Evolutionary conservation across 2,329 filamentous ascomycete species (phyloP).

Genomic region (Arthrobotrys entomopaga): DNA sequence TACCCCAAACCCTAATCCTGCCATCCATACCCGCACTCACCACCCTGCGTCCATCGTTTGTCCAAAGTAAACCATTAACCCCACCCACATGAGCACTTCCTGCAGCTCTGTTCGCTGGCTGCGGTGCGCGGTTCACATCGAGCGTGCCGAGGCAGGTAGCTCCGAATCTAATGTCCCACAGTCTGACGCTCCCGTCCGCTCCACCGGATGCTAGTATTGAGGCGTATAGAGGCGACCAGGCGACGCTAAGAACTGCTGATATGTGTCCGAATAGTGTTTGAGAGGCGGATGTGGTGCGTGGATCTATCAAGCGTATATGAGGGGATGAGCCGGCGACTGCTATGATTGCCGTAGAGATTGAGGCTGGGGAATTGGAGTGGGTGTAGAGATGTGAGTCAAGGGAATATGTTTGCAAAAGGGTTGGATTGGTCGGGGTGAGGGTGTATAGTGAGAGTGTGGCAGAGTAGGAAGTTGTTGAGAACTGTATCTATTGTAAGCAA

Average conservation of each 20-base stretch:
- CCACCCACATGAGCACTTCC: slow-evolving; percentile 78
- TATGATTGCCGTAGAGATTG: slow-evolving; percentile 70
- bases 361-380: slow-evolving; percentile 42
- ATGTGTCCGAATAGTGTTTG: slow-evolving; percentile 76
- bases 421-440: slow-evolving; percentile 10
- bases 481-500: slow-evolving; percentile 11
- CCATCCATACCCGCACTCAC: slow-evolving; percentile 85
- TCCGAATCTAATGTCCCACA: slow-evolving; percentile 88
- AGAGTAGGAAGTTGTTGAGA: slow-evolving; percentile 48
- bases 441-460: slow-evolving; percentile 46
- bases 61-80: slow-evolving; percentile 88
- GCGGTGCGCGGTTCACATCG: slow-evolving; percentile 70
- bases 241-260: slow-evolving; percentile 73
- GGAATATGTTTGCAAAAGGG: slow-evolving; percentile 32
- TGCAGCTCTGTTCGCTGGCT: slow-evolving; percentile 62
- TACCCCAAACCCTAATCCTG: slow-evolving; percentile 86
- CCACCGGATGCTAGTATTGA: slow-evolving; percentile 84
- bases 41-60: slow-evolving; percentile 78
- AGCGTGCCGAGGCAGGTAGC: slow-evolving; percentile 79
- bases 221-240: slow-evolving; percentile 84
- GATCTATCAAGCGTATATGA: slow-evolving; percentile 82
- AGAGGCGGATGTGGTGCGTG: slow-evolving; percentile 80
- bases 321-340: slow-evolving; percentile 90
- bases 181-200: slow-evolving; percentile 81
- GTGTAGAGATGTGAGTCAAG: slow-evolving; percentile 48